Evolutionary conservation across 345 rosid species (phyloP), one percentile per base, ranked within the genome.

Genomic region (Eucalyptus microcorys): DNA sequence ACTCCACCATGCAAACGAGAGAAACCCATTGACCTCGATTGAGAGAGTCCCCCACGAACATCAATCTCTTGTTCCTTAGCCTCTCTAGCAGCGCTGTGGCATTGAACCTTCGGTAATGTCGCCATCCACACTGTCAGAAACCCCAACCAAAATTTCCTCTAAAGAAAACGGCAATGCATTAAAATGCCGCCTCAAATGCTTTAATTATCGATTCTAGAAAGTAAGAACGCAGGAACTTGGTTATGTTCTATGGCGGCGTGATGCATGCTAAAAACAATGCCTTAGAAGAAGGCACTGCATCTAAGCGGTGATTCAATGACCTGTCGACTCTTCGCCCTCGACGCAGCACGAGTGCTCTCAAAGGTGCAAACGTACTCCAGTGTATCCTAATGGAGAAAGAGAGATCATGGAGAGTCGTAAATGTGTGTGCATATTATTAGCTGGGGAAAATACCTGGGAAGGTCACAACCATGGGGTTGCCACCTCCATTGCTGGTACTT

Each of bases 11-110:
- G 91, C 99, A 98, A 83, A 95, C 90, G 97, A 98, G 95, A n/a
- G 99, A 98, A 71, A 97, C 95, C 99, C 99, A 97, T 47, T 98
- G 99, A 88, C 95, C 95, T 91, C 99, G 92, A 68, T 98, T 96
- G 91, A 98, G 90, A 13, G 99, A 98, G 88, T 98, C 99, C 68
- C 98, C 99, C 17, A 97, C 99, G 89, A 93, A 98, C 90, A 97
- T 94, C 80, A 97, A 94, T 92, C 99, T 95, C 94, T 96, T 98
- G 91, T 96, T 95, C 94, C 96, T 97, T 87, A 98, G 92, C 90
- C 89, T 95, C 91, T 95, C 97, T 91, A 97, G 89, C 93, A 98
- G 32, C 89, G 93, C 92, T 86, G 96, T 96, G 34, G 80, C 84
- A 49, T 57, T 87, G 49, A 87, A 87, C 59, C 88, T 87, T 57